Conservation (phyloP, 768 basidiomycete species). For the Pleurotus ostreatus region DNA sequence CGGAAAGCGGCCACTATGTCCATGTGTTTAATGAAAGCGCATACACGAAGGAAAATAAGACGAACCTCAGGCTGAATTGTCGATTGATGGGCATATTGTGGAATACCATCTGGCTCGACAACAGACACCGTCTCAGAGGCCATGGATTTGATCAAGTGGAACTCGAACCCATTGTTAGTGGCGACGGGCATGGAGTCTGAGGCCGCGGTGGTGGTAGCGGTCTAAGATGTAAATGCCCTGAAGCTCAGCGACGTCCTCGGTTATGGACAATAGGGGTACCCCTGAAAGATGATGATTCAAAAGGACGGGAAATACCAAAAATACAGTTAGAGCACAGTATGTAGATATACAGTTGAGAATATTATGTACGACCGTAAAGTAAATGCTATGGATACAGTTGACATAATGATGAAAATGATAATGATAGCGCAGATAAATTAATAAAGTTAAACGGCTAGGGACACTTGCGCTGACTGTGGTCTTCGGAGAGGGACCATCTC, state of each 20-base stretch:
- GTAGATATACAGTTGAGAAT: not conserved
- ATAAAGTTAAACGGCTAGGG: not conserved
- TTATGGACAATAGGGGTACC: not conserved
- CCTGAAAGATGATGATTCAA: not conserved
- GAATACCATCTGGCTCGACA: not conserved
- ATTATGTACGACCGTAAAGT: not conserved
- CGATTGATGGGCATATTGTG: no score
- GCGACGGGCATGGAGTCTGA: not conserved
- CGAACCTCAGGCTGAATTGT: no score
- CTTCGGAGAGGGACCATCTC: slow-evolving; percentile 3
- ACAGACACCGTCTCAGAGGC: not conserved
- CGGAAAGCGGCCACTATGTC: no score
- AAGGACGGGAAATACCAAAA: not conserved
- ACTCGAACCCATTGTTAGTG: not conserved
- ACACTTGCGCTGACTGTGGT: not conserved
- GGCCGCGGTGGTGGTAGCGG: not conserved
- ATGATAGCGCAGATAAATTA: not conserved
- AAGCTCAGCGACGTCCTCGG: no score
- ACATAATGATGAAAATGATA: not conserved
- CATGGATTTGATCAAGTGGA: not conserved
- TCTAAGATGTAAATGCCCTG: no score
- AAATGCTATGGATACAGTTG: slow-evolving; percentile 4
- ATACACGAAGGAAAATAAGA: no score
- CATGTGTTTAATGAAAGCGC: no score
- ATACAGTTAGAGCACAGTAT: not conserved